These are phyloP conservation scores for Kockiozyma suomiensis DNA, from an alignment of 805 yeast genomes.

Conservation along the genomic window DNA sequence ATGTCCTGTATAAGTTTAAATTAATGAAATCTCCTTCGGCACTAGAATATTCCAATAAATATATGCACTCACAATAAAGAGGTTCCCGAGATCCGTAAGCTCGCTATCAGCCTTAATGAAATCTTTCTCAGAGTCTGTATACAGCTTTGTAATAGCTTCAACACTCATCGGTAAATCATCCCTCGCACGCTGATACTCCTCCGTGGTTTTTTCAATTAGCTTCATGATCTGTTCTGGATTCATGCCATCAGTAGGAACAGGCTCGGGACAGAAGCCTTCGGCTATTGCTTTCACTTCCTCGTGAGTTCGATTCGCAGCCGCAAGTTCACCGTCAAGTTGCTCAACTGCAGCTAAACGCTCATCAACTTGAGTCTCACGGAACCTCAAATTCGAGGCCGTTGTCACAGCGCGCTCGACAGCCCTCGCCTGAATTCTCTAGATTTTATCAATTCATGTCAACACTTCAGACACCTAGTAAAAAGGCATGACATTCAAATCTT, in stretches of 20 bases:
- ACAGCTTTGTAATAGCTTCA: constrained; percentile 29
- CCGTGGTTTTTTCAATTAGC: constrained; percentile 3
- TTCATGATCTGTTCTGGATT: neutral
- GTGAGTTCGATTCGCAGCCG: neutral
- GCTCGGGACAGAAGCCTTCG: neutral
- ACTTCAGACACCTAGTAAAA: too few relatives aligned
- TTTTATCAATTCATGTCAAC: too few relatives aligned
- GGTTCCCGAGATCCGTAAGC: constrained; percentile 10
- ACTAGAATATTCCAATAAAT: too few relatives aligned
- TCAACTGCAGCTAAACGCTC: constrained; percentile 11
- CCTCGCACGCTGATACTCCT: constrained; percentile 9
- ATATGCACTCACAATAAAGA: constrained; percentile 10
- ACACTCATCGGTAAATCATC: constrained; percentile 19
- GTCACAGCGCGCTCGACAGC: neutral
- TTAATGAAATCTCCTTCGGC: neutral
- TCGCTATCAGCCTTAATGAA: constrained; percentile 23
- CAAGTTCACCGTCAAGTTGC: neutral
- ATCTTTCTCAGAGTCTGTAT: constrained; percentile 12
- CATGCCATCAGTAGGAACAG: constrained; percentile 1
- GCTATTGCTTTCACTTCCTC: constrained; percentile 9
- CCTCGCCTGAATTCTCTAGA: neutral
- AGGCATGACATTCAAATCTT: neutral
- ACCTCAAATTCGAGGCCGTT: neutral
- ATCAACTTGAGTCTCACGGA: constrained; percentile 3
- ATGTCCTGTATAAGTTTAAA: neutral